These are phyloP conservation scores for Mortierella sp. DNA, from an alignment of 371 early-diverging fungal species.

Conservation along the genomic window DNA sequence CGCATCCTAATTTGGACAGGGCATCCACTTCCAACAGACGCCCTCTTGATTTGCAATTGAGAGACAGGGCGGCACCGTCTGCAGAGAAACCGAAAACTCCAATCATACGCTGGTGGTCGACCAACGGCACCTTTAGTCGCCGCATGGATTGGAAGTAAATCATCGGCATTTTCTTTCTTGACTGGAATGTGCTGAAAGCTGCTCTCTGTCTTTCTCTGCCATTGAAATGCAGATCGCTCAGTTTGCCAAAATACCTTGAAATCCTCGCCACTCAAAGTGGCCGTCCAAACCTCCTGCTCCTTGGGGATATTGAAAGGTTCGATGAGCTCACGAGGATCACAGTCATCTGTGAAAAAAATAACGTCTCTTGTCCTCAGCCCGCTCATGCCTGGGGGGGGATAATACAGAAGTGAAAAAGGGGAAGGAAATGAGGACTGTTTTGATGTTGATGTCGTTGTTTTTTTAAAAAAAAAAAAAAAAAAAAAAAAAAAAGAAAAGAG, in stretches of 20 bases:
- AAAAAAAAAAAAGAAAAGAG: no score
- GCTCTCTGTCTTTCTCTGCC: conserved; percentile 8
- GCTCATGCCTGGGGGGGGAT: no score
- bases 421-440: no score
- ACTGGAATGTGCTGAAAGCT: conserved; percentile 1
- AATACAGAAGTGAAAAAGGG: no score
- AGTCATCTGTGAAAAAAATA: conserved; percentile 6
- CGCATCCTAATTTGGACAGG: conserved; percentile 14
- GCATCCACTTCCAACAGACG: conserved; percentile 6
- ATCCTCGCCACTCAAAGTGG: conserved; percentile 1
- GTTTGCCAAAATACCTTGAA: conserved; percentile 8
- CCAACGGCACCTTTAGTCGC: conserved; percentile 4
- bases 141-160: conserved; percentile 9
- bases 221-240: conserved; percentile 10
- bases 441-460: no score
- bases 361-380: background rate
- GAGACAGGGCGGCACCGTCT: conserved; percentile 1
- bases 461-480: no score
- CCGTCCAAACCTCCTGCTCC: background rate
- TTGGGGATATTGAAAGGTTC: conserved; percentile 3
- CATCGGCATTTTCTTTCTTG: conserved; percentile 10
- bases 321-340: conserved; percentile 9
- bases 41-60: conserved; percentile 3
- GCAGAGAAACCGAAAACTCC: conserved; percentile 12
- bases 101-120: conserved; percentile 10